Conservation (phyloP, 2,329 filamentous ascomycete species). For the Immersiporthe knoxdaviesiana region DNA sequence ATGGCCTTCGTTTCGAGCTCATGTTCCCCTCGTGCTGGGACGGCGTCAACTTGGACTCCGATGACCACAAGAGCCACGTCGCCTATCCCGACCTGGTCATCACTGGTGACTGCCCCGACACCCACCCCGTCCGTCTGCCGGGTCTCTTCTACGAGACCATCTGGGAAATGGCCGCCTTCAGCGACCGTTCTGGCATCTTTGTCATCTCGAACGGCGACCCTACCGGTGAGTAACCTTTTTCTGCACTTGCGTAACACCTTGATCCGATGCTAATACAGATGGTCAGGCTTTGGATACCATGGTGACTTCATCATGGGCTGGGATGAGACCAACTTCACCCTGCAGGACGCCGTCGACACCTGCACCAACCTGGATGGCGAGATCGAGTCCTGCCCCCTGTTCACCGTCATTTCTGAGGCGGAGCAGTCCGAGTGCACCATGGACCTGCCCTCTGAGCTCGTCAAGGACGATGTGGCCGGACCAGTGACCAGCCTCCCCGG, state of each 20-base stretch:
- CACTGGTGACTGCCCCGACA: slow-evolving; percentile 73
- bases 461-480: slow-evolving; percentile 62
- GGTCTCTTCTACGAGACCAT: slow-evolving; percentile 87
- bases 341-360: slow-evolving; percentile 71
- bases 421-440: slow-evolving; percentile 65
- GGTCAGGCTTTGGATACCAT: slow-evolving; percentile 71
- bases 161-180: slow-evolving; percentile 72
- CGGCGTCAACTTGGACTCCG: slow-evolving; percentile 61
- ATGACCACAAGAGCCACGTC: slow-evolving; percentile 67
- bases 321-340: slow-evolving; percentile 60
- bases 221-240: slow-evolving; percentile 55
- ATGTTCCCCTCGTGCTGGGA: slow-evolving; percentile 94
- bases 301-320: slow-evolving; percentile 83
- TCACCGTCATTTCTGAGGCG: slow-evolving; percentile 65
- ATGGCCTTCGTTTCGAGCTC: slow-evolving; percentile 81
- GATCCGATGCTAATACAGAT: slow-evolving; percentile 26
- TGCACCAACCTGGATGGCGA: slow-evolving; percentile 74
- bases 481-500: slow-evolving; percentile 68
- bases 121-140: slow-evolving; percentile 68
- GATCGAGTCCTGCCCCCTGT: slow-evolving; percentile 75
- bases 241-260: neutral
- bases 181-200: slow-evolving; percentile 67
- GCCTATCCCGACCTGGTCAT: slow-evolving; percentile 79
- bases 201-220: slow-evolving; percentile 78
- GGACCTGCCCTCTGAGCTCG: slow-evolving; percentile 57